These are phyloP conservation scores for Claviceps paspali DNA, from an alignment of 2,329 filamentous ascomycete genomes.

Conservation along the genomic window DNA sequence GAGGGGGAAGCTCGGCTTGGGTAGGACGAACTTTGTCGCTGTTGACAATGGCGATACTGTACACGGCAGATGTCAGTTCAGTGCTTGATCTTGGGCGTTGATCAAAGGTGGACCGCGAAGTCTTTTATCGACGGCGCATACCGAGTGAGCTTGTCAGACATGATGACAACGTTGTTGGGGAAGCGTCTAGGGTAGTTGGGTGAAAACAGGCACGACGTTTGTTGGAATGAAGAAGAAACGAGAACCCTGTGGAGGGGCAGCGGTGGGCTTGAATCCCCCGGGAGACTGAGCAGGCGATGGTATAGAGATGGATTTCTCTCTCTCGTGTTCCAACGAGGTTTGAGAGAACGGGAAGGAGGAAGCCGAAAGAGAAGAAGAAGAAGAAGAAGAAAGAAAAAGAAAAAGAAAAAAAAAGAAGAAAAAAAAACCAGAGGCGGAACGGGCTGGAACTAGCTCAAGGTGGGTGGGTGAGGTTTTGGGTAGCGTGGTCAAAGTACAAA, in stretches of 20 bases:
- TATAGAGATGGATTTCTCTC: no score
- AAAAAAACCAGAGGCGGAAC: slow-evolving; percentile 1
- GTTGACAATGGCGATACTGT: slow-evolving; percentile 96
- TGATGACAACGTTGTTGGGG: slow-evolving; percentile 28
- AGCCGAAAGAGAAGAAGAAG: no score
- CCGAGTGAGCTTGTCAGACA: slow-evolving; percentile 93
- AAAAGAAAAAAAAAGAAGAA: background rate
- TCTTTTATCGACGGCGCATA: no score
- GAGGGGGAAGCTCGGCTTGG: slow-evolving; percentile 6
- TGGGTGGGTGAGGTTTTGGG: background rate
- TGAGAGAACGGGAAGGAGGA: slow-evolving; percentile 4
- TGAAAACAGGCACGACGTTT: no score
- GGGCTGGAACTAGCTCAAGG: slow-evolving; percentile 5
- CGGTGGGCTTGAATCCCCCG: background rate
- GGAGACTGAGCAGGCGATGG: background rate
- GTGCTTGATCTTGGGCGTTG: background rate
- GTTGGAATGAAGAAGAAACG: no score
- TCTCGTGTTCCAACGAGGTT: background rate
- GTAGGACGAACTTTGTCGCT: slow-evolving; percentile 67
- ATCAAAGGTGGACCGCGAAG: background rate
- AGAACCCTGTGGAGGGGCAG: slow-evolving; percentile 1
- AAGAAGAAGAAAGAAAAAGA: no score
- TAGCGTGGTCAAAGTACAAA: no score
- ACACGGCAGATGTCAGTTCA: slow-evolving; percentile 13
- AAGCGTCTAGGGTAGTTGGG: slow-evolving; percentile 4